Base-by-base conservation (phyloP, 495 filamentous ascomycete species). In the Aspergillus avenaceus region DNA sequence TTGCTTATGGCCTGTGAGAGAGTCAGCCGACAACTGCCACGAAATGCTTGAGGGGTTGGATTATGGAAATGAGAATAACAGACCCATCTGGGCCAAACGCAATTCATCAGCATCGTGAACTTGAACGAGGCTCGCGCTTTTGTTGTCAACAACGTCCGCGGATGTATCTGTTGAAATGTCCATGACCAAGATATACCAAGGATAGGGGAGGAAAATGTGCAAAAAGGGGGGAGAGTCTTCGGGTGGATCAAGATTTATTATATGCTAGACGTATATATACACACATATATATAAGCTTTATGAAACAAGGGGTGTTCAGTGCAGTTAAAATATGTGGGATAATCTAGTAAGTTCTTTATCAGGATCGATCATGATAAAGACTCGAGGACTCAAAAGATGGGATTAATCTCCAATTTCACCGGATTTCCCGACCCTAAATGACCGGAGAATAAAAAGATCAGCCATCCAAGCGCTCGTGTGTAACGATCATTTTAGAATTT, bases 21-120 rank as follows among this genome's bases (percentile, higher is more conserved):
- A 7, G 22, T 22, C 40, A 8, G 40, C 14, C 14, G 21, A 8
- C 13, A 25, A 1, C 25, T 25, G 12, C 19, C 12, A 12, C 5
- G 2, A 3, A 16, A 6, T 5, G 19, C 8, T 42, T 25, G 40
- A 3, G 7, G 8, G 25, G n/a, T n/a, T n/a, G n/a, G 26, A 9
- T n/a, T 16, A 13, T 11, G 32, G 9, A 1, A 36, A 36, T 16
- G 32, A 12, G 2, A 13, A 8, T 13, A 40, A 56, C 61, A 11
- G 47, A 72, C 69, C 69, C 69, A 72, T 72, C 41, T 72, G 69
- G 21, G 69, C 69, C 65, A 72, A 37, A 42, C 69, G 65, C 51
- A 70, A 41, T 49, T 72, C 69, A 43, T 72, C 69, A 22, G 61
- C 58, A 64, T 70, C 53, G 14, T 58, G 59, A 2, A 61, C 59